Percentiles rank a stretch among this genome's conserved stretches.
Evolutionary conservation across 1,284 basidiomycete genomes (phyloP).

Genomic region (Dichomitus squalens): DNA sequence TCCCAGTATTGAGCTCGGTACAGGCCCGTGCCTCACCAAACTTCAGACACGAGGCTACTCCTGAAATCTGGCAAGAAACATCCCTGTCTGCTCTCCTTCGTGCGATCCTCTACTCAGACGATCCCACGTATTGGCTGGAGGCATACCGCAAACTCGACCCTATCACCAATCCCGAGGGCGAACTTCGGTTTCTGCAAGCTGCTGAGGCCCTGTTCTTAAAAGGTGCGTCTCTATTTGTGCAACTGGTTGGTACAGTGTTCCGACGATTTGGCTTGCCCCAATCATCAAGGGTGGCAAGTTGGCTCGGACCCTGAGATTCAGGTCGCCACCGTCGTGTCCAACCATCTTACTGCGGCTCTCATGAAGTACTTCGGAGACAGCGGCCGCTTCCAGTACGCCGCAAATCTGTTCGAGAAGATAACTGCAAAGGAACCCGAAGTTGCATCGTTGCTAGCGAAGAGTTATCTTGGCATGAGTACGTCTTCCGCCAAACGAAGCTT

Average conservation of each 20-base stretch:
- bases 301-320: constrained; percentile 99
- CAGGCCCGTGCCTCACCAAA: not conserved
- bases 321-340: constrained; percentile 96
- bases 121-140: constrained; percentile 88
- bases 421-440: constrained; percentile 88
- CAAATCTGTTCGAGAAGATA: constrained; percentile 95
- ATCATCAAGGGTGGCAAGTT: constrained; percentile 88
- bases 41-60: constrained; percentile 85
- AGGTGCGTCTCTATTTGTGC: constrained; percentile 47
- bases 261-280: not conserved
- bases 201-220: constrained; percentile 92
- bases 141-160: constrained; percentile 97
- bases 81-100: constrained; percentile 93
- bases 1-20: not conserved
- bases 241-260: not conserved
- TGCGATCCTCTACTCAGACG: constrained; percentile 94
- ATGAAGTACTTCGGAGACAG: constrained; percentile 98
- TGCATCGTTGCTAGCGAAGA: constrained; percentile 83
- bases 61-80: constrained; percentile 96
- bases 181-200: constrained; percentile 88
- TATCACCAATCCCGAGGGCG: constrained; percentile 87
- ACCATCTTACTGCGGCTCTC: constrained; percentile 93
- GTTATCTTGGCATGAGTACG: constrained; percentile 98
- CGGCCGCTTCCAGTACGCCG: constrained; percentile 85
- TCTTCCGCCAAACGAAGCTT: constrained; percentile 16